Evolutionary conservation across 2,329 filamentous ascomycete species (phyloP), one percentile per base, ranked within the genome.

Genomic region (Beauveria caledonica): DNA sequence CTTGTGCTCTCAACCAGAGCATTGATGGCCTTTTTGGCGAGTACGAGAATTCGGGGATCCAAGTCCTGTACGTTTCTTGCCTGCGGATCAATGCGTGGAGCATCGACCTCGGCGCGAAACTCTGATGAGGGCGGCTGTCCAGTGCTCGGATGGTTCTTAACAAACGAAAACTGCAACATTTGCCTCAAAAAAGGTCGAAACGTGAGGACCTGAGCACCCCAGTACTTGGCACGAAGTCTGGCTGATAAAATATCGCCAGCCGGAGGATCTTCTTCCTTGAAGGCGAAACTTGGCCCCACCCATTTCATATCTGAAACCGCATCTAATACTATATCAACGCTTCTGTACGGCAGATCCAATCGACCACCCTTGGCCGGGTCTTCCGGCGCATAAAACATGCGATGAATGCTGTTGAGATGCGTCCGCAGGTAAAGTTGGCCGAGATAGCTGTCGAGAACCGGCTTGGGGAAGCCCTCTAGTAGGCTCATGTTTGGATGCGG

Each of bases 171-270:
- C 64, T 85, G 72, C 66, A 87, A 72, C 50, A 87, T 80, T 63
- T 80, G 76, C 64, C 78, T 76, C 58, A 87, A 71, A 63, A 93
- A 91, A 1, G 90, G 90, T 25, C 94, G 84, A 70, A 94, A 89
- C 27, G 93, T 92, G 69, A 97, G 92, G 63, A 95, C 92, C 64
- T 88, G 84, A 0, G 91, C 92, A 21, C 94, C 94, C 79, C 93
- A 97, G 73, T 94, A 97, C 72, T 99, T 97, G 15, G 90, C 94
- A 46, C 93, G 86, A 63, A 97, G 79, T 23, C 94, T 85, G 36
- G 93, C 93, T 13, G 85, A 80, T 17, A 97, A 85, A 62, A 97
- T 92, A 53, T 96, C 86, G 0, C 69, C 72, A 0, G 92, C 83
- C 1, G 91, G 90, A 5, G 80, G 79, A 59, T 96, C 90, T 2